phyloP scores from a whole-genome alignment of 2,329 filamentous ascomycete genomes.

The Lachnum nothofagi region DNA sequence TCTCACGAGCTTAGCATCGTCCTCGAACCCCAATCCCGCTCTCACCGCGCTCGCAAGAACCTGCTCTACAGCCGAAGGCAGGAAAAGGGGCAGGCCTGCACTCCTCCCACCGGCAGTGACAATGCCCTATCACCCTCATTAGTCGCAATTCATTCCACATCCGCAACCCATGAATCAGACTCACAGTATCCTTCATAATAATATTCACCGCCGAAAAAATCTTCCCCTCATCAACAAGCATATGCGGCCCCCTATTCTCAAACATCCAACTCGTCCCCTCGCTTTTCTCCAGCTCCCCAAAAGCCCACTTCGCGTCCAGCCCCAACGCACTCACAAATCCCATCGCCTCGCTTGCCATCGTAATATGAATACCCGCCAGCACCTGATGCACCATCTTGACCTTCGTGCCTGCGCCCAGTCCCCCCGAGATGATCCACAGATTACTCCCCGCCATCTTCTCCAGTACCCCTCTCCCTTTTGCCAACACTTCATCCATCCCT shows the following conservation, averaged over 20 bases:
- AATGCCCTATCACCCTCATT: slow-evolving; percentile 19
- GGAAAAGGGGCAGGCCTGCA: slow-evolving; percentile 34
- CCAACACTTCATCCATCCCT: slow-evolving; percentile 51
- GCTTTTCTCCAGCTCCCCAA: slow-evolving; percentile 33
- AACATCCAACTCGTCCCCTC: slow-evolving; percentile 47
- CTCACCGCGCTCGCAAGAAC: slow-evolving; percentile 20
- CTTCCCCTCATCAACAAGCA: slow-evolving; percentile 46
- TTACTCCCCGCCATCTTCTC: slow-evolving; percentile 56
- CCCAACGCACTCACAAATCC: slow-evolving; percentile 54
- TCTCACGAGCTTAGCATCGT: slow-evolving; percentile 23
- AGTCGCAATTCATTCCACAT: not conserved
- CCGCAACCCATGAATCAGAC: slow-evolving; percentile 4
- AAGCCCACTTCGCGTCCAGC: slow-evolving; percentile 40
- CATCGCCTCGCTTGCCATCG: slow-evolving; percentile 55
- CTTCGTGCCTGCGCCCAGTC: slow-evolving; percentile 55
- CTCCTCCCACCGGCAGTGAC: slow-evolving; percentile 31
- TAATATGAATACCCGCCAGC: slow-evolving; percentile 58
- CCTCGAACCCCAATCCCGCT: slow-evolving; percentile 19
- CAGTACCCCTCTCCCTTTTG: slow-evolving; percentile 53
- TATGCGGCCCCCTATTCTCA: slow-evolving; percentile 49
- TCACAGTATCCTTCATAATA: slow-evolving; percentile 35
- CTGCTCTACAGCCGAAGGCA: slow-evolving; percentile 35
- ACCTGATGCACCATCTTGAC: slow-evolving; percentile 63
- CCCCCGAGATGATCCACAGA: slow-evolving; percentile 57
- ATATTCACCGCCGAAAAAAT: slow-evolving; percentile 35